Base-by-base conservation (phyloP, 306 rosid species). In the Phaseolus lunatus region DNA sequence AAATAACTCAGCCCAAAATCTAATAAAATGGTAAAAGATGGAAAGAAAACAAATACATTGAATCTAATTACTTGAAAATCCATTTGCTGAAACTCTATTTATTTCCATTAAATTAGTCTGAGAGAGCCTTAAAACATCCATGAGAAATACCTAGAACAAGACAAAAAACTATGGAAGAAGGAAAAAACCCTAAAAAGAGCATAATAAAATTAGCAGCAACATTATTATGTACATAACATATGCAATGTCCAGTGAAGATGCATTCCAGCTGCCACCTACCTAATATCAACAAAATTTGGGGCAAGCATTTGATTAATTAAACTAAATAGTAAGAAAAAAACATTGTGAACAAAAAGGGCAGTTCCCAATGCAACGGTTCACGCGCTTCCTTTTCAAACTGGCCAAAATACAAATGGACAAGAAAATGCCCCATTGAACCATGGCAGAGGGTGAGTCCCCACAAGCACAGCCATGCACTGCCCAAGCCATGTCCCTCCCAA, bases 201-300 rank as follows among this genome's bases (percentile, higher is more conserved):
- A 43, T 18, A 52, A 18, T 52, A 13, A 80, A 78, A 67, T 29
- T 75, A 44, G 48, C 52, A 63, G n/a, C 68, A 63, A 33, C 48
- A 65, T 68, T 44, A 77, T 78, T 72, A 85, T 87, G 57, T 76
- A 85, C 81, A 83, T 59, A 39, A 62, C 53, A 72, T 31, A 26
- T 39, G 79, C 58, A 26, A 65, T 71, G 87, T 61, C 68, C 48
- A 68, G 54, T n/a, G 66, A 77, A 58, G 67, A 83, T 83, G 84
- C 77, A 48, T 15, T 86, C 83, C 85, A 87, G 87, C 90, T 77
- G 83, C 82, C 83, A 73, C 77, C 41, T 41, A 22, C 80, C 89
- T 83, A 79, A 77, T 77, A 84, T 85, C 79, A 85, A 83, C 91
- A 83, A 83, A 87, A 79, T 75, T 74, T 39, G 26, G 75, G 69